A percentile compares a stretch with the other conserved stretches of the same genome.
Evolutionary conservation across 177 flowering plant genomes (phyloP).

Genomic region (Vitis hybrid): DNA sequence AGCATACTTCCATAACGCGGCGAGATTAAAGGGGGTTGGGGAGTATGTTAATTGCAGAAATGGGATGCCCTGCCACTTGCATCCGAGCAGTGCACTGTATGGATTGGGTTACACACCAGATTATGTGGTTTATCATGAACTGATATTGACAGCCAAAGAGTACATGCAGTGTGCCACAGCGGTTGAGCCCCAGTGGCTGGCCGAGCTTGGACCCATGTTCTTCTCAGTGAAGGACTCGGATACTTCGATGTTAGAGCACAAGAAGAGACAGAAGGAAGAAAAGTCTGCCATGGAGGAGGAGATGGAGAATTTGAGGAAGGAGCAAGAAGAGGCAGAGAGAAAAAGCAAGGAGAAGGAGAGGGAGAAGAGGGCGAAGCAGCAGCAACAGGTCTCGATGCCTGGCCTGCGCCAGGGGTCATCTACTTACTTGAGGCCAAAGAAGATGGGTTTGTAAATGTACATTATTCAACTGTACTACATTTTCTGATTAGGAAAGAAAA

Average conservation of each 20-base stretch:
- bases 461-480: neutral
- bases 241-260: slow-evolving; percentile 76
- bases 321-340: slow-evolving; percentile 51
- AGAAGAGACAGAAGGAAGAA: slow-evolving; percentile 75
- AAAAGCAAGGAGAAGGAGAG: slow-evolving; percentile 45
- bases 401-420: slow-evolving; percentile 45
- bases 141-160: slow-evolving; percentile 74
- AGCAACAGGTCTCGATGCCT: slow-evolving; percentile 61
- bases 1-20: slow-evolving; percentile 91
- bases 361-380: slow-evolving; percentile 51
- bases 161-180: slow-evolving; percentile 88
- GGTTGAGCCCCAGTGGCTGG: slow-evolving; percentile 88
- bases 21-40: slow-evolving; percentile 82
- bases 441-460: slow-evolving; percentile 50
- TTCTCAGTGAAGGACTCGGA: slow-evolving; percentile 85
- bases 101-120: slow-evolving; percentile 84
- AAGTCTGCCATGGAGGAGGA: slow-evolving; percentile 91
- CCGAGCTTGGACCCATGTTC: slow-evolving; percentile 88
- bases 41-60: slow-evolving; percentile 87
- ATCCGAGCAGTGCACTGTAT: slow-evolving; percentile 81
- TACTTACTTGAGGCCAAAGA: slow-evolving; percentile 71
- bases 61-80: slow-evolving; percentile 90
- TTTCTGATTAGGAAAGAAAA: no score
- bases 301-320: slow-evolving; percentile 74
- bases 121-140: slow-evolving; percentile 83